Percentiles rank a stretch among this genome's conserved stretches.
Conservation (phyloP, 495 filamentous ascomycete species). For the Hyaloscypha variabilis region DNA sequence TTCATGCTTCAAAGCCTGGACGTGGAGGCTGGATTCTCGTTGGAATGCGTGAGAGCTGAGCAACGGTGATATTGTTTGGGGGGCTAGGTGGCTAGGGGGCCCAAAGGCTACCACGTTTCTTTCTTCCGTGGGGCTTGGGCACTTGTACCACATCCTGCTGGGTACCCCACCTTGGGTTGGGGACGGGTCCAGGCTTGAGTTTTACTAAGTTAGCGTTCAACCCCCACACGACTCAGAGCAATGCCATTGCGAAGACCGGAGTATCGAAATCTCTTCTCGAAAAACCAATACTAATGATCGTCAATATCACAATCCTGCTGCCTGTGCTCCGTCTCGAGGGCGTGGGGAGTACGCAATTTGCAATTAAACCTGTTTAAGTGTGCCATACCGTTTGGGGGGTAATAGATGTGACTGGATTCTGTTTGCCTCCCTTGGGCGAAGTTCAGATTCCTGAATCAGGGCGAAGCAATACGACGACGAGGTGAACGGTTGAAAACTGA, state of each 20-base stretch:
- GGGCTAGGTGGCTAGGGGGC: not conserved
- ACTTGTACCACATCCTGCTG: no score
- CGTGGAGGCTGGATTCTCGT: not conserved
- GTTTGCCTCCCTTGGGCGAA: slow-evolving; percentile 2
- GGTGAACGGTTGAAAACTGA: not conserved
- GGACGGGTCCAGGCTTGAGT: no score
- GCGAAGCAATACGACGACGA: slow-evolving; percentile 3
- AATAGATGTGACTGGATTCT: not conserved
- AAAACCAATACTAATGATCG: slow-evolving; percentile 5
- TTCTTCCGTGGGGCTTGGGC: not conserved
- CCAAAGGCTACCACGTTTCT: not conserved
- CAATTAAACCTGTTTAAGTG: slow-evolving; percentile 1
- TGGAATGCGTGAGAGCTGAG: not conserved
- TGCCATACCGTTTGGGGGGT: not conserved
- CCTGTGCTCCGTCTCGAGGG: not conserved
- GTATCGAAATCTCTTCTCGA: not conserved
- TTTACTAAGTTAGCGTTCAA: not conserved
- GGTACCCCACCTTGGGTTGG: no score
- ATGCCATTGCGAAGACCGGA: slow-evolving; percentile 1
- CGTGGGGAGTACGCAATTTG: not conserved
- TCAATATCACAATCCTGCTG: slow-evolving; percentile 4
- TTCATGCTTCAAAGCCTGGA: slow-evolving; percentile 1
- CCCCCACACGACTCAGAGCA: slow-evolving; percentile 2
- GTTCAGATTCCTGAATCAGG: not conserved
- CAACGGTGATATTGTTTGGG: slow-evolving; percentile 1